A percentile compares a stretch with the other conserved stretches of the same genome.
Evolutionary conservation across 163 green algal genomes (phyloP).

Genomic region (Scenedesmus sp.): DNA sequence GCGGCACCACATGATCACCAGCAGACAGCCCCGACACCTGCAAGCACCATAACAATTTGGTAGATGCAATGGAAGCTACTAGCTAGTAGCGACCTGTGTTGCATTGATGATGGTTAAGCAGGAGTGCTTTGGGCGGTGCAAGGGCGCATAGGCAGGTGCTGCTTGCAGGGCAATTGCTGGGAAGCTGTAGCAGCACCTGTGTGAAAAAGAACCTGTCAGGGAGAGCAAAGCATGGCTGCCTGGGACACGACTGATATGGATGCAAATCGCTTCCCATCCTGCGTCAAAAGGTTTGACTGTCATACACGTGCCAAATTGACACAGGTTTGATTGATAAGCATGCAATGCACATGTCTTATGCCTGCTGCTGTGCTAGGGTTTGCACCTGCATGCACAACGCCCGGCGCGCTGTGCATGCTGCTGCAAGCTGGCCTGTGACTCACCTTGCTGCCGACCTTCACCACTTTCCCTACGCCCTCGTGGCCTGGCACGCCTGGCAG

Average conservation of each 20-base stretch:
- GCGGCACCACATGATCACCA: conserved; percentile 83
- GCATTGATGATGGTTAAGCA: no score
- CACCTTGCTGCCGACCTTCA: conserved; percentile 54
- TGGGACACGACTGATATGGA: no score
- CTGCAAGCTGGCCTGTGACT: neutral
- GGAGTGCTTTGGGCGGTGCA: no score
- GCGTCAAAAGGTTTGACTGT: no score
- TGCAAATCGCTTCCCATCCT: no score
- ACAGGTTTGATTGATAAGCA: no score
- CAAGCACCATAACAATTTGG: neutral
- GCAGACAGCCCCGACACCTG: conserved; percentile 63
- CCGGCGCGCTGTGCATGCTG: neutral
- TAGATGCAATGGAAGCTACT: neutral
- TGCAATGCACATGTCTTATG: neutral
- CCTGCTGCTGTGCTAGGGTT: neutral
- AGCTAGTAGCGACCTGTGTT: no score
- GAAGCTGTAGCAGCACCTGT: no score
- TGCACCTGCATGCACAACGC: neutral
- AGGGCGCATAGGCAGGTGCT: neutral
- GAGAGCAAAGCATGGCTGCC: no score
- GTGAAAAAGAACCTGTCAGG: no score
- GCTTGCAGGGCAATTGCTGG: neutral
- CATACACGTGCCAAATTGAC: no score
- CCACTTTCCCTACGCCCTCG: conserved; percentile 81
- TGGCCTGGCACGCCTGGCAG: conserved; percentile 79